Evolutionary conservation across 192 early-diverging fungal genomes (phyloP).

Genomic region (Coemansia sp.): DNA sequence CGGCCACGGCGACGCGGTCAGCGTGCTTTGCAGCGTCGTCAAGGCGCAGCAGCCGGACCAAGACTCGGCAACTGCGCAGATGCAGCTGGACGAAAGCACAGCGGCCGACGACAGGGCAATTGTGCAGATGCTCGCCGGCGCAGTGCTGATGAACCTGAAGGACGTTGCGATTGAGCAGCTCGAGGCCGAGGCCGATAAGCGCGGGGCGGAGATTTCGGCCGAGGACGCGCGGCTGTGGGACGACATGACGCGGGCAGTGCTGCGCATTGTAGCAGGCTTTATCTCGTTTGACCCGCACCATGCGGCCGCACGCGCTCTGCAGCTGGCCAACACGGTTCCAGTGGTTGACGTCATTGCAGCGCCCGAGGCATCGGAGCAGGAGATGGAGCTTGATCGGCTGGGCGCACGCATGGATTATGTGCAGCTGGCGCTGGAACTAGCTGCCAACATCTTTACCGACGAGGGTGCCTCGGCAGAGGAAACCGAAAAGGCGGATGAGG

Average conservation of each 20-base stretch:
- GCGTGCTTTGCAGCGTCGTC: slow-evolving; percentile 54
- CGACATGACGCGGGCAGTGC: slow-evolving; percentile 23
- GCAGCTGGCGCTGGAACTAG: slow-evolving; percentile 71
- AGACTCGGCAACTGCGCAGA: slow-evolving; percentile 61
- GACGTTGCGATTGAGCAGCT: slow-evolving; percentile 21
- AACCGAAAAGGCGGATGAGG: neutral
- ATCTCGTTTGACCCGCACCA: slow-evolving; percentile 37
- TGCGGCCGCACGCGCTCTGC: slow-evolving; percentile 16
- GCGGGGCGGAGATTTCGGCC: slow-evolving; percentile 23
- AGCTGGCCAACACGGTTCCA: slow-evolving; percentile 15
- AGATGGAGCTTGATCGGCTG: slow-evolving; percentile 19
- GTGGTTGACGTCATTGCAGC: neutral
- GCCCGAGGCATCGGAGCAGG: slow-evolving; percentile 12
- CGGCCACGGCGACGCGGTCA: slow-evolving; percentile 55
- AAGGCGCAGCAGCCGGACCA: slow-evolving; percentile 11
- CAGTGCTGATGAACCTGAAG: slow-evolving; percentile 56
- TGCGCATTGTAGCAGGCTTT: slow-evolving; percentile 31
- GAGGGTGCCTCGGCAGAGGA: slow-evolving; percentile 42
- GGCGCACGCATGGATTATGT: slow-evolving; percentile 30
- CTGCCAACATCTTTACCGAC: slow-evolving; percentile 79
- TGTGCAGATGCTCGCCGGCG: slow-evolving; percentile 68
- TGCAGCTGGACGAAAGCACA: slow-evolving; percentile 14
- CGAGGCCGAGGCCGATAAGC: neutral
- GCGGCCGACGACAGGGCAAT: slow-evolving; percentile 58
- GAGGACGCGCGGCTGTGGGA: slow-evolving; percentile 57